Conservation (phyloP, 2,329 filamentous ascomycete species). For the Colletotrichum somersetense region DNA sequence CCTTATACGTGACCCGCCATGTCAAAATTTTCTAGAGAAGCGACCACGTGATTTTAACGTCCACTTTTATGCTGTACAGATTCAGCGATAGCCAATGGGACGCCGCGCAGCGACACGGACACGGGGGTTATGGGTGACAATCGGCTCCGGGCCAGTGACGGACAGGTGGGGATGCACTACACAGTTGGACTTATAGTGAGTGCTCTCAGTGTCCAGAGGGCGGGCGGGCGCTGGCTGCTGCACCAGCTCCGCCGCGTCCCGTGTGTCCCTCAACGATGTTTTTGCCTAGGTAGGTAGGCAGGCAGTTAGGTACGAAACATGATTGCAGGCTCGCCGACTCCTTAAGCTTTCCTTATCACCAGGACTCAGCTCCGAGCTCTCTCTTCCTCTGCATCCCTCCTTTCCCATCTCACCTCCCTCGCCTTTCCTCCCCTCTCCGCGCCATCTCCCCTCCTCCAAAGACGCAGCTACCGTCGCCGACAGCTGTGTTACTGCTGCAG, state of each 20-base stretch:
- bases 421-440: neutral
- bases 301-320: slow-evolving; percentile 18
- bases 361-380: slow-evolving; percentile 21
- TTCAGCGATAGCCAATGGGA: slow-evolving; percentile 16
- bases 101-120: slow-evolving; percentile 2
- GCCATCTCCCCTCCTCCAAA: slow-evolving; percentile 4
- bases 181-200: slow-evolving; percentile 38
- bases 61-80: slow-evolving; percentile 1
- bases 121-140: slow-evolving; percentile 11
- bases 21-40: slow-evolving; percentile 31
- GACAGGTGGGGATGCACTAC: slow-evolving; percentile 14
- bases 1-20: slow-evolving; percentile 6
- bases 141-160: slow-evolving; percentile 41
- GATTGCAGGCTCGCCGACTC: slow-evolving; percentile 24
- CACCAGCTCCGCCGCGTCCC: slow-evolving; percentile 19
- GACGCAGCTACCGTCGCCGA: slow-evolving; percentile 8
- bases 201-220: neutral
- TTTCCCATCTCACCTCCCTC: neutral
- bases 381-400: neutral
- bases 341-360: slow-evolving; percentile 36
- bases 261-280: slow-evolving; percentile 23
- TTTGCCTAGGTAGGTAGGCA: neutral
- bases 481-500: slow-evolving; percentile 17
- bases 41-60: slow-evolving; percentile 26
- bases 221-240: neutral